Evolutionary conservation across 1,139 yeast genomes (phyloP).

Genomic region (Hyphopichia wangnamkhiaoensis): DNA sequence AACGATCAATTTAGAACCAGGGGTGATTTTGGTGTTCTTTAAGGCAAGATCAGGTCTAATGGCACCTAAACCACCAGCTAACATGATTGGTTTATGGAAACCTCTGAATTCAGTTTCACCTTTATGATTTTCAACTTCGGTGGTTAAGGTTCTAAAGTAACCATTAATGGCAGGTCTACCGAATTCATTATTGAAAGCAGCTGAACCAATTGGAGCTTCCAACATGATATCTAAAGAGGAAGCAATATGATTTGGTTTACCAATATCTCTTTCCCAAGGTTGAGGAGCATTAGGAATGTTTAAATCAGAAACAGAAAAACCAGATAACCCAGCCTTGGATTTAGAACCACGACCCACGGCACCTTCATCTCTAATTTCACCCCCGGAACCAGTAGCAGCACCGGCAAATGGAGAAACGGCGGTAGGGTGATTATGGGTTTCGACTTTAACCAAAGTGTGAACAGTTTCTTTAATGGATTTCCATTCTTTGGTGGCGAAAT

Average conservation of each 20-base stretch:
- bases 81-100: slow-evolving; percentile 98
- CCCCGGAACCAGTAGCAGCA: slow-evolving; percentile 99
- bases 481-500: slow-evolving; percentile 73
- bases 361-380: slow-evolving; percentile 99
- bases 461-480: slow-evolving; percentile 71
- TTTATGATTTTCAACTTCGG: slow-evolving; percentile 62
- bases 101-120: slow-evolving; percentile 84
- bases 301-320: slow-evolving; percentile 90
- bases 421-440: slow-evolving; percentile 98
- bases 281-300: slow-evolving; percentile 81
- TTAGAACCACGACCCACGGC: slow-evolving; percentile 99
- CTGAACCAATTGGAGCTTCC: slow-evolving; percentile 97
- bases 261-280: slow-evolving; percentile 91
- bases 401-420: slow-evolving; percentile 99
- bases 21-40: slow-evolving; percentile 84
- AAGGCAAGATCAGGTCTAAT: slow-evolving; percentile 91
- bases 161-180: slow-evolving; percentile 98
- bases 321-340: slow-evolving; percentile 94
- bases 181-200: slow-evolving; percentile 97
- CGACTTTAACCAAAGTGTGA: slow-evolving; percentile 91
- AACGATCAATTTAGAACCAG: slow-evolving; percentile 90
- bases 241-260: slow-evolving; percentile 92
- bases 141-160: slow-evolving; percentile 92
- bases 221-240: slow-evolving; percentile 92
- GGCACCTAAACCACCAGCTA: slow-evolving; percentile 99